Conservation (phyloP, 148 eudicot genomes). For the Rhododendron molle region DNA sequence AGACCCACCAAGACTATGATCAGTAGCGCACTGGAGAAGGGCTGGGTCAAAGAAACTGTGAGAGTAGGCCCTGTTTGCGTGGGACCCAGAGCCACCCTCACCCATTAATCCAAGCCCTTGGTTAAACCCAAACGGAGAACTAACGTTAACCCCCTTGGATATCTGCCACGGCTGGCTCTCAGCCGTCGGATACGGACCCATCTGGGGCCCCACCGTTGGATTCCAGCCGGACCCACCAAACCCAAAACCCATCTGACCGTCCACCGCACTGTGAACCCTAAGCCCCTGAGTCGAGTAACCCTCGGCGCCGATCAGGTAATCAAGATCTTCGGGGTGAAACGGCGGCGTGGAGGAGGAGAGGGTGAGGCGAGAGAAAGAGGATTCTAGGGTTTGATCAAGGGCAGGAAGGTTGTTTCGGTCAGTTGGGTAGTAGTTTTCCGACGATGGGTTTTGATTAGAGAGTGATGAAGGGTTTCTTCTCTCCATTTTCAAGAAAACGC, state of each 20-base stretch:
- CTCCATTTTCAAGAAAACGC: background rate
- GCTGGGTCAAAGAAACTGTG: background rate
- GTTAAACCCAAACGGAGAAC: background rate
- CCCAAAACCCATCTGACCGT: background rate
- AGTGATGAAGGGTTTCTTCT: background rate
- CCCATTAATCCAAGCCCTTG: background rate
- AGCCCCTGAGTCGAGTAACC: background rate
- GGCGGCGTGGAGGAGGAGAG: background rate
- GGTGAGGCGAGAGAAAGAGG: constrained; percentile 4
- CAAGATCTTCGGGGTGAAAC: background rate
- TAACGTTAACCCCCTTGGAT: background rate
- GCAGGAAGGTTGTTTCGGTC: background rate
- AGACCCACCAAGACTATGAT: constrained; percentile 5
- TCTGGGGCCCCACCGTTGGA: background rate
- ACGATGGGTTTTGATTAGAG: background rate
- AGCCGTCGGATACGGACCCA: background rate
- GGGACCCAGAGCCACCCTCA: background rate
- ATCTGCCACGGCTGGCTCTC: background rate
- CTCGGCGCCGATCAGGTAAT: background rate
- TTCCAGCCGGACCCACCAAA: background rate
- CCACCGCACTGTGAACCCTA: background rate
- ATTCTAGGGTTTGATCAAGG: background rate
- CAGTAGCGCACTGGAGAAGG: background rate
- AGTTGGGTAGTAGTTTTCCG: background rate
- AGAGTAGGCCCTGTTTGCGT: background rate